Evolutionary conservation across 78 protist species (phyloP).

Genomic region (Dictyostelium brefeldianum): DNA sequence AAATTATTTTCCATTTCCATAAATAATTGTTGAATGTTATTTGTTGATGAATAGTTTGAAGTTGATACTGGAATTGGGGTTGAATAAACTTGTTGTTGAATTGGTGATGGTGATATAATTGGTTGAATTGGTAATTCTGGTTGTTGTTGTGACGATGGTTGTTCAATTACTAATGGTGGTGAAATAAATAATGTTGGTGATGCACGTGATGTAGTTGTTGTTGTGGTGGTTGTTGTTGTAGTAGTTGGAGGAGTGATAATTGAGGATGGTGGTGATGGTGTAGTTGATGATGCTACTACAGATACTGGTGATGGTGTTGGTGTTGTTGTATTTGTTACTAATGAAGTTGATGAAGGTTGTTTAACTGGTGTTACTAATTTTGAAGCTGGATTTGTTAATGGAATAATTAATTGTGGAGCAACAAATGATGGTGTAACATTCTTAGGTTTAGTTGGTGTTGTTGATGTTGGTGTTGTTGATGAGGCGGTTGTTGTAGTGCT

Average conservation of each 20-base stretch:
- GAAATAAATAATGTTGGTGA: neutral
- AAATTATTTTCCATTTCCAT: constrained; percentile 49
- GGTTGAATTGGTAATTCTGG: neutral
- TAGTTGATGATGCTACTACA: neutral
- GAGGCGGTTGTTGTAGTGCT: neutral
- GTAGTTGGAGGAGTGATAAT: too few relatives aligned
- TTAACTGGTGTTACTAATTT: constrained; percentile 5
- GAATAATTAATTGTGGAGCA: constrained; percentile 30
- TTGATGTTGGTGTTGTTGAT: constrained; percentile 11
- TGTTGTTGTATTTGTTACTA: neutral
- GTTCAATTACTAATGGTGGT: neutral
- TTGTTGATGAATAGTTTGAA: neutral
- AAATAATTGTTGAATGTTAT: constrained; percentile 2
- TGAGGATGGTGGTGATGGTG: neutral
- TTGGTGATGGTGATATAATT: neutral
- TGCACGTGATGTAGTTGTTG: neutral
- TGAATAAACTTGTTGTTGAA: neutral
- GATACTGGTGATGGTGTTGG: neutral
- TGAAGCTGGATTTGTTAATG: constrained; percentile 38
- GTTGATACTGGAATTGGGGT: neutral
- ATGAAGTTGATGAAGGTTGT: constrained; percentile 1
- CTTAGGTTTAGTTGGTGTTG: constrained; percentile 5
- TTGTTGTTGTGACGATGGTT: neutral
- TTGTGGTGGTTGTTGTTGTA: neutral
- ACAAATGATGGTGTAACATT: constrained; percentile 66